Evolutionary conservation across 768 basidiomycete species (phyloP).

Genomic region (Hericium alpestre): DNA sequence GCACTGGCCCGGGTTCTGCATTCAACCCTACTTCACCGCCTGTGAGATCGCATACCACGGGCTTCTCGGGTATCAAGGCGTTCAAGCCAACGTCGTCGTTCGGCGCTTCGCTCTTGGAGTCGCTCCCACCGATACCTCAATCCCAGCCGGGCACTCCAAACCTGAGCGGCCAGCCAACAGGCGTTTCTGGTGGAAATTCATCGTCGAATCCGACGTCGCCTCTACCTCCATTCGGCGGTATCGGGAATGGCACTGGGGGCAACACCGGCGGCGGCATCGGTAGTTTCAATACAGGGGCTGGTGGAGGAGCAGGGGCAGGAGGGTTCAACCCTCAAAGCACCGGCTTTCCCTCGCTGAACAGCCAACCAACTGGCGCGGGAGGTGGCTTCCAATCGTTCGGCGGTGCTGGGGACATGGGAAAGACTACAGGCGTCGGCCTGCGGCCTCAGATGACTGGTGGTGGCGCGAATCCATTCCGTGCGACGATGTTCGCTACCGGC

Average conservation of each 20-base stretch:
- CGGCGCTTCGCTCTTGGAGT: constrained; percentile 38
- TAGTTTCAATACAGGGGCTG: too few relatives aligned
- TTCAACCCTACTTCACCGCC: constrained; percentile 20
- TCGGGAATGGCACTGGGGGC: constrained; percentile 3
- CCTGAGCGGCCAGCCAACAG: constrained; percentile 7
- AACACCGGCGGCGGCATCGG: constrained; percentile 1
- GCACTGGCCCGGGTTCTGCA: constrained; percentile 1
- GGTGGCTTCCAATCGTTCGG: constrained; percentile 5
- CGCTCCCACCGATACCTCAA: constrained; percentile 58
- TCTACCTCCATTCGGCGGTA: not conserved
- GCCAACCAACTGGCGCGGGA: not conserved
- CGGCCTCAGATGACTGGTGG: constrained; percentile 32
- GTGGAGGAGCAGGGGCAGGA: not conserved
- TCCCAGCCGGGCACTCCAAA: constrained; percentile 41
- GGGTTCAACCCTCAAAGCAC: constrained; percentile 13
- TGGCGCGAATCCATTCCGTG: constrained; percentile 32
- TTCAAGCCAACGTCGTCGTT: constrained; percentile 47
- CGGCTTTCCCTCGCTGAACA: constrained; percentile 3
- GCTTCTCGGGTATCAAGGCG: constrained; percentile 39
- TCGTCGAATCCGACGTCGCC: not conserved
- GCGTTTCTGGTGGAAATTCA: not conserved
- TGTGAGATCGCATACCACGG: constrained; percentile 32
- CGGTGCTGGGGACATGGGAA: not conserved
- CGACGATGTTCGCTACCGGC: constrained; percentile 23
- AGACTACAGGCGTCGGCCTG: constrained; percentile 21